phyloP scores from a whole-genome alignment of 2,329 filamentous ascomycete species.

The Fusarium chuoi region DNA sequence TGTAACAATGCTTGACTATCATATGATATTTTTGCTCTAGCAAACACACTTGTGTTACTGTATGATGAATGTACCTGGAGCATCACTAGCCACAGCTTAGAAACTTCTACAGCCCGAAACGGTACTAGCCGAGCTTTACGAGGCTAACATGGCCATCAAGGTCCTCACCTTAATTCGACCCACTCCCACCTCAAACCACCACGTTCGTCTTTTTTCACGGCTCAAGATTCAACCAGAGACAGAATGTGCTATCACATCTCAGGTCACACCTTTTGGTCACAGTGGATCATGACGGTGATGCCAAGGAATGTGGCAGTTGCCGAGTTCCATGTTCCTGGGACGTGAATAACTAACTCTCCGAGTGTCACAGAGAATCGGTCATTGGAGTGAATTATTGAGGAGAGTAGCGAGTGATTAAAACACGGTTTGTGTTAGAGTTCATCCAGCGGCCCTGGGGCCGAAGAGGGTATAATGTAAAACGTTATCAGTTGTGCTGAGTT shows the following conservation, averaged over 20 bases:
- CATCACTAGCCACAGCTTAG: slow-evolving; percentile 24
- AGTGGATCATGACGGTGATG: slow-evolving; percentile 9
- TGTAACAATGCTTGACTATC: neutral
- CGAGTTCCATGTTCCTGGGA: slow-evolving; percentile 30
- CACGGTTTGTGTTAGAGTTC: slow-evolving; percentile 10
- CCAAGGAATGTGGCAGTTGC: slow-evolving; percentile 33
- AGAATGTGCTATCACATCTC: neutral
- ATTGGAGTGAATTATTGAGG: slow-evolving; percentile 4
- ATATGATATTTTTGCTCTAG: neutral
- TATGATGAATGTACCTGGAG: neutral
- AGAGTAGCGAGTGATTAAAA: neutral
- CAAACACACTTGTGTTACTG: neutral
- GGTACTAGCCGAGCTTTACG: slow-evolving; percentile 1
- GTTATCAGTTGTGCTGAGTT: neutral
- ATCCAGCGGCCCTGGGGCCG: slow-evolving; percentile 3
- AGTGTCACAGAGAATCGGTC: neutral
- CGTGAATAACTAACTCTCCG: neutral
- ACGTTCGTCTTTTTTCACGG: neutral
- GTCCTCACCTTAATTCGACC: slow-evolving; percentile 45
- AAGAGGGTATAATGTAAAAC: slow-evolving; percentile 1
- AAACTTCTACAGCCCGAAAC: slow-evolving; percentile 6
- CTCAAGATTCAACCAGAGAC: neutral
- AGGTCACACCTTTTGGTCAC: slow-evolving; percentile 2
- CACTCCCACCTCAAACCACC: slow-evolving; percentile 30
- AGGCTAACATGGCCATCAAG: slow-evolving; percentile 42